A percentile compares a stretch with the other conserved stretches of the same genome.
Evolutionary conservation across 2,329 filamentous ascomycete species (phyloP).

Genomic region (Phaeophleospora eucalypticola): DNA sequence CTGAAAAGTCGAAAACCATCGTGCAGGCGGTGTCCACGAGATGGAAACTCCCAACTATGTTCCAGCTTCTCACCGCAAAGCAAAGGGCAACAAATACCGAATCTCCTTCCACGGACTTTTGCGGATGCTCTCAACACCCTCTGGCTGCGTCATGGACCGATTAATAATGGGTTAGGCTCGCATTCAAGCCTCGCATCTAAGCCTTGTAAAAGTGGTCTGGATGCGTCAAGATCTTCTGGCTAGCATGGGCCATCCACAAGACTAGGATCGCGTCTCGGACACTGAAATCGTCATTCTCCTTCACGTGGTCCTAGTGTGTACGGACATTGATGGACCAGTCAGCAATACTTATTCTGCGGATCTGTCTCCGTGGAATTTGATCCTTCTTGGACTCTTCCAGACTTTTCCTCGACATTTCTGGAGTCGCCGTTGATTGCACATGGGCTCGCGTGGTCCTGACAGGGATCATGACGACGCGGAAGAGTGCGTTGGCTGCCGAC

Average conservation of each 20-base stretch:
- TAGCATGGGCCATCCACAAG: conserved; percentile 6
- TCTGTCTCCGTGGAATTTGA: neutral
- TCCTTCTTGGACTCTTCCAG: neutral
- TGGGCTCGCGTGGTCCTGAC: no score
- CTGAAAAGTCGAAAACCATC: no score
- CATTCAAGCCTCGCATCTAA: conserved; percentile 1
- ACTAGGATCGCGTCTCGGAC: neutral
- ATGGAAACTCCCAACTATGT: no score
- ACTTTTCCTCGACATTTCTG: neutral
- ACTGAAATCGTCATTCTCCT: neutral
- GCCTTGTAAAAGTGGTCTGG: no score
- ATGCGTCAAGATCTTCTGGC: neutral
- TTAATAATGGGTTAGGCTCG: neutral
- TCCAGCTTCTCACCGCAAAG: no score
- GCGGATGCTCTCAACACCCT: neutral
- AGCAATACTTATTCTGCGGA: neutral
- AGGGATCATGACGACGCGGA: no score
- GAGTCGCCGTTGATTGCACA: no score
- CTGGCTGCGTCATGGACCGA: neutral
- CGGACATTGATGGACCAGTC: conserved; percentile 2
- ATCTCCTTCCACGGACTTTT: neutral
- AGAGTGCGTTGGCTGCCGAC: neutral
- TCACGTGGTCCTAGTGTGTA: neutral
- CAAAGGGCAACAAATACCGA: no score
- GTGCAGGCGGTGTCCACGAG: no score